Percentiles rank a stretch among this genome's conserved stretches.
These are phyloP conservation scores for Leavenworthia alabamica DNA, from an alignment of 345 rosid genomes.

Conservation along the genomic window DNA sequence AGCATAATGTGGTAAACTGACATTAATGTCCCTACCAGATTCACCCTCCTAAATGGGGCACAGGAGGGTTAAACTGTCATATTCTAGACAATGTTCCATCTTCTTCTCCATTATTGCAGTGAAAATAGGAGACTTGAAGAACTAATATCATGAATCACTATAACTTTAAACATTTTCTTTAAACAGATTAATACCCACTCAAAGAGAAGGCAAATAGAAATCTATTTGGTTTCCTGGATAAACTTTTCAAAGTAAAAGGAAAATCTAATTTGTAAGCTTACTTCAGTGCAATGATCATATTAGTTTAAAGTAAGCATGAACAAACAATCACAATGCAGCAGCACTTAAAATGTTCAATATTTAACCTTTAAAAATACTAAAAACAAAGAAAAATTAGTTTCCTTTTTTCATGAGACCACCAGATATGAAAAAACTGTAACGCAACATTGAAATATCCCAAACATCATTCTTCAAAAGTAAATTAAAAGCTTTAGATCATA, in stretches of 20 bases:
- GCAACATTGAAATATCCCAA: too few relatives aligned
- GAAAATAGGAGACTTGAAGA: slow-evolving; percentile 38
- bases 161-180: slow-evolving; percentile 5
- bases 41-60: not conserved
- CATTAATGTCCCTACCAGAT: slow-evolving; percentile 25
- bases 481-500: too few relatives aligned
- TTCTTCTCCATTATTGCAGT: slow-evolving; percentile 53
- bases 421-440: too few relatives aligned
- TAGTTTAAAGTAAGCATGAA: slow-evolving; percentile 20
- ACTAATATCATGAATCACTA: slow-evolving; percentile 17
- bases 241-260: not conserved
- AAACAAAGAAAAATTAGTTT: too few relatives aligned
- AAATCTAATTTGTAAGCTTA: slow-evolving; percentile 13
- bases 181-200: slow-evolving; percentile 16
- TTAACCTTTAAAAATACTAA: slow-evolving; percentile 11
- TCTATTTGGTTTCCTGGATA: slow-evolving; percentile 32
- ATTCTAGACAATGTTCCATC: slow-evolving; percentile 12
- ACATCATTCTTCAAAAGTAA: too few relatives aligned
- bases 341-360: slow-evolving; percentile 15
- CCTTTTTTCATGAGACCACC: too few relatives aligned
- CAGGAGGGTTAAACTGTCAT: slow-evolving; percentile 38
- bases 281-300: slow-evolving; percentile 14
- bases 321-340: slow-evolving; percentile 17
- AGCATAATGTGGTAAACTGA: slow-evolving; percentile 19
- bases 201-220: slow-evolving; percentile 9